Conservation (phyloP, 73 alveolate genomes). For the Paramecium octaurelia region DNA sequence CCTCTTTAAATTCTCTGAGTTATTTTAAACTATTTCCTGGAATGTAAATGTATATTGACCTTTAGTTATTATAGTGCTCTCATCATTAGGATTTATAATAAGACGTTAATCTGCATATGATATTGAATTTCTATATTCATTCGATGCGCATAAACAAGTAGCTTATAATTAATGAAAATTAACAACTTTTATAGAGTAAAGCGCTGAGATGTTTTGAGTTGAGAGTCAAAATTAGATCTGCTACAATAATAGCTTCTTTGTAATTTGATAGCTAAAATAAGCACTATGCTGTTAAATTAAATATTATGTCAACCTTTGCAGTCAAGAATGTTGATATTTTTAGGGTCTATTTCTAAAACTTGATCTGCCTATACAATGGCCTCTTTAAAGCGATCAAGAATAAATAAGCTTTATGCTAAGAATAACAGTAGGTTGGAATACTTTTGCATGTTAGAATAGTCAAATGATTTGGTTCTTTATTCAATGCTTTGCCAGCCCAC, state of each 20-base stretch:
- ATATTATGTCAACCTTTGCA: not conserved
- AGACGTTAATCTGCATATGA: not conserved
- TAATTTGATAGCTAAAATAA: not conserved
- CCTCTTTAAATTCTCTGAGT: not conserved
- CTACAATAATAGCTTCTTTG: not conserved
- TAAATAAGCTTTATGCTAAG: not conserved
- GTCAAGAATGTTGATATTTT: not conserved
- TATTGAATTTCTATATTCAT: not conserved
- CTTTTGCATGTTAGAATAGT: not conserved
- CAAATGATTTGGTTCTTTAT: not conserved
- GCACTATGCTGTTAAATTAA: not conserved
- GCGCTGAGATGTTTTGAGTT: not conserved
- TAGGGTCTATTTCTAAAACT: not conserved
- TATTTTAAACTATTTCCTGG: not conserved
- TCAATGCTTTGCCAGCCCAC: not conserved
- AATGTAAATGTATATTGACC: not conserved
- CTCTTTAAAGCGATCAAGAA: not conserved
- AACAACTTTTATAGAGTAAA: not conserved
- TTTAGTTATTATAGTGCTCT: not conserved
- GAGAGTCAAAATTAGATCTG: not conserved
- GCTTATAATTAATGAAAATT: not conserved
- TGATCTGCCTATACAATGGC: not conserved
- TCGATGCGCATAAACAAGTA: not conserved
- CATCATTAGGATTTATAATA: not conserved
- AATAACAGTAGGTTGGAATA: not conserved